Conservation (phyloP, 495 filamentous ascomycete genomes). For the Penicillium simplicissimum region DNA sequence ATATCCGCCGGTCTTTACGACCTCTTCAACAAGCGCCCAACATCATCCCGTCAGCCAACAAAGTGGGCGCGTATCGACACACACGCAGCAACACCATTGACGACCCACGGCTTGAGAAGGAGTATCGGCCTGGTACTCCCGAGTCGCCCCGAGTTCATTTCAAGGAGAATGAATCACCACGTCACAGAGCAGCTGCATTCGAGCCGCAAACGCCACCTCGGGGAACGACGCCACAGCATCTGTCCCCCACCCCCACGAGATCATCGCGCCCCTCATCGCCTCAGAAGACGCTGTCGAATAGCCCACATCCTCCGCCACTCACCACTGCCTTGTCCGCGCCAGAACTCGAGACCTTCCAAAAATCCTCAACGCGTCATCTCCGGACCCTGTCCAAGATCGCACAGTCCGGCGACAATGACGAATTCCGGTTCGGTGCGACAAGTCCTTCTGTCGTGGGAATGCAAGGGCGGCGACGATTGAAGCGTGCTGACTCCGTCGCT, state of each 20-base stretch:
- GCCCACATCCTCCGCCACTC: conserved; percentile 42
- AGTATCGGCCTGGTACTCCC: conserved; percentile 36
- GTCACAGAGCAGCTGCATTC: conserved; percentile 23
- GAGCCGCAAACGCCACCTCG: conserved; percentile 36
- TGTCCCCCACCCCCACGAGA: conserved; percentile 30
- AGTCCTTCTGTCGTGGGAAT: conserved; percentile 85
- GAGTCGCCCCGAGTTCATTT: conserved; percentile 31
- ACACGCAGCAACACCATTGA: conserved; percentile 47
- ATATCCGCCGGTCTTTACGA: conserved; percentile 72
- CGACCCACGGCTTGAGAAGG: conserved; percentile 39
- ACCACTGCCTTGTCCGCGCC: conserved; percentile 59
- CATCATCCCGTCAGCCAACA: conserved; percentile 38
- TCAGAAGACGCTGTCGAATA: conserved; percentile 45
- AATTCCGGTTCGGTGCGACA: conserved; percentile 72
- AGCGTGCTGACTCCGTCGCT: conserved; percentile 65
- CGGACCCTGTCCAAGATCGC: conserved; percentile 87
- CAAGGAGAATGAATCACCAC: conserved; percentile 38
- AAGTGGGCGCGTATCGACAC: conserved; percentile 38
- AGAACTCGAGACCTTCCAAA: conserved; percentile 75
- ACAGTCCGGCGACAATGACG: conserved; percentile 68
- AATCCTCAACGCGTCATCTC: conserved; percentile 84
- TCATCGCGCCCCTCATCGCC: conserved; percentile 40
- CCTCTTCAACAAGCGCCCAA: conserved; percentile 72
- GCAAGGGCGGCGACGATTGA: conserved; percentile 78
- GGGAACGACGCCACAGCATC: conserved; percentile 34